phyloP scores from a whole-genome alignment of 768 basidiomycete species.

The Auricularia heimuer region DNA sequence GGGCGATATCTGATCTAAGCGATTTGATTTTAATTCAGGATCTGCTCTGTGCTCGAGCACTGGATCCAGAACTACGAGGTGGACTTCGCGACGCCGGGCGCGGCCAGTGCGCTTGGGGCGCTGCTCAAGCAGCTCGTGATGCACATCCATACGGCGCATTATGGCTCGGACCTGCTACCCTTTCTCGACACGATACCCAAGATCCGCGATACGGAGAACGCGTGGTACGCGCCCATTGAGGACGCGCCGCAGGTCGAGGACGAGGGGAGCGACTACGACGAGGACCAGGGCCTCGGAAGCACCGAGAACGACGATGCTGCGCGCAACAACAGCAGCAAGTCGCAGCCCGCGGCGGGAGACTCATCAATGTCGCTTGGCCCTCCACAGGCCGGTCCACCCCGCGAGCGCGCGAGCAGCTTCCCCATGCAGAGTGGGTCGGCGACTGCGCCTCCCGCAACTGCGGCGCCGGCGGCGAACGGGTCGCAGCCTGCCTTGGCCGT shows the following conservation, averaged over 20 bases:
- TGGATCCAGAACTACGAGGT: slow-evolving; percentile 71
- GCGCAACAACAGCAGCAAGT: background rate
- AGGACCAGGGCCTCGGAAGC: slow-evolving; percentile 31
- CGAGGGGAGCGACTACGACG: slow-evolving; percentile 41
- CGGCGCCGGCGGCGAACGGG: background rate
- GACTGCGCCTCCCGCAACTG: slow-evolving; percentile 3
- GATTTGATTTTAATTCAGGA: slow-evolving; percentile 31
- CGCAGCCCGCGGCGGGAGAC: background rate
- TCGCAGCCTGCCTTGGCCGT: background rate
- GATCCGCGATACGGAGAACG: slow-evolving; percentile 55
- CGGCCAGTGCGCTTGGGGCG: slow-evolving; percentile 61
- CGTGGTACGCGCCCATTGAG: slow-evolving; percentile 67
- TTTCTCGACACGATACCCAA: slow-evolving; percentile 61
- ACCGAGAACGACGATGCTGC: background rate
- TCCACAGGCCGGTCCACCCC: background rate
- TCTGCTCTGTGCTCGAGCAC: slow-evolving; percentile 65
- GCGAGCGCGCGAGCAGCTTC: slow-evolving; percentile 8
- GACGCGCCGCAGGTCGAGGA: slow-evolving; percentile 54
- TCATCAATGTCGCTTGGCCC: background rate
- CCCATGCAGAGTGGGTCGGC: slow-evolving; percentile 7
- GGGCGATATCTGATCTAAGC: background rate
- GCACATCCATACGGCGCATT: slow-evolving; percentile 75
- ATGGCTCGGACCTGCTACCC: slow-evolving; percentile 73
- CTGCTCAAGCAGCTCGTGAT: slow-evolving; percentile 70
- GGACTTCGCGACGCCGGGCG: slow-evolving; percentile 72